These are phyloP conservation scores for Limtongozyma cylindracea DNA, from an alignment of 805 yeast genomes.

Conservation along the genomic window DNA sequence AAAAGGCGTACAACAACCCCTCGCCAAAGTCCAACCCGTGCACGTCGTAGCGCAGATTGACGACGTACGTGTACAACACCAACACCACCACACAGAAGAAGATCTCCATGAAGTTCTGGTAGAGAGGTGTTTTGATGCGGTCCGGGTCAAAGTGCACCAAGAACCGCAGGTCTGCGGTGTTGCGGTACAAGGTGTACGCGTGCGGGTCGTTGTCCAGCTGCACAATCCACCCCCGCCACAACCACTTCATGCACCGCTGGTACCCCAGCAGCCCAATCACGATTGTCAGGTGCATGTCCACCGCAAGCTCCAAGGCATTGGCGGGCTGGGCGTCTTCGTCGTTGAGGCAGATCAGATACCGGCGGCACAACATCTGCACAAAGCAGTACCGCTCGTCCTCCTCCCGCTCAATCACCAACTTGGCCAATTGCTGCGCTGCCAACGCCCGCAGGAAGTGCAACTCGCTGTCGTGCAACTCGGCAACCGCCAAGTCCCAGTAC, in stretches of 20 bases:
- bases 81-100: slow-evolving; percentile 38
- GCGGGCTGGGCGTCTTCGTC: slow-evolving; percentile 35
- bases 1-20: slow-evolving; percentile 31
- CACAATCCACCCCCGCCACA: slow-evolving; percentile 85
- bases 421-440: slow-evolving; percentile 57
- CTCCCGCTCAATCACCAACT: slow-evolving; percentile 38
- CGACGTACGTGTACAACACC: slow-evolving; percentile 30
- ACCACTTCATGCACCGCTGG: slow-evolving; percentile 70
- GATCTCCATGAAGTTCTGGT: slow-evolving; percentile 57
- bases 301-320: slow-evolving; percentile 68
- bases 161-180: slow-evolving; percentile 26
- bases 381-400: slow-evolving; percentile 35
- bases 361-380: slow-evolving; percentile 51
- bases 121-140: slow-evolving; percentile 62
- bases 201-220: slow-evolving; percentile 49
- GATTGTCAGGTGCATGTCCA: slow-evolving; percentile 57
- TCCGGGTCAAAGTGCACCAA: slow-evolving; percentile 54
- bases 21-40: slow-evolving; percentile 20
- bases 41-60: slow-evolving; percentile 26
- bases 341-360: slow-evolving; percentile 40
- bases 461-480: slow-evolving; percentile 43
- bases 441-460: slow-evolving; percentile 31
- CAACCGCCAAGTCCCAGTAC: slow-evolving; percentile 35
- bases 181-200: slow-evolving; percentile 38
- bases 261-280: slow-evolving; percentile 64